phyloP scores from a whole-genome alignment of 2,329 filamentous ascomycete species.

The Cercospora sp. region DNA sequence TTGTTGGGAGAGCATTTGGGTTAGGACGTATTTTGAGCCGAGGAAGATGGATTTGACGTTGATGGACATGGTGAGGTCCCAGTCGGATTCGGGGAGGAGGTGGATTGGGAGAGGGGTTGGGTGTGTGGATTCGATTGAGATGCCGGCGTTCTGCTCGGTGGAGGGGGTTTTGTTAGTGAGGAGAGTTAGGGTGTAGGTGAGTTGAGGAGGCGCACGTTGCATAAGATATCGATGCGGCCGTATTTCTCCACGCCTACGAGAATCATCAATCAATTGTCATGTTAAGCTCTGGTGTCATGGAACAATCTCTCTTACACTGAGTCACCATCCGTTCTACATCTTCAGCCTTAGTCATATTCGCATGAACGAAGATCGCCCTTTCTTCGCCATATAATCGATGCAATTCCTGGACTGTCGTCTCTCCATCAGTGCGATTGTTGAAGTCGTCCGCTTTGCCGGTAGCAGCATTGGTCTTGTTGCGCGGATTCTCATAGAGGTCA shows the following conservation, averaged over 20 bases:
- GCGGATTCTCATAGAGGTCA: constrained; percentile 36
- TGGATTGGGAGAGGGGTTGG: constrained; percentile 32
- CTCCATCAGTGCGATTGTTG: constrained; percentile 30
- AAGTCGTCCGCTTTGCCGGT: constrained; percentile 38
- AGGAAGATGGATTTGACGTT: constrained; percentile 44
- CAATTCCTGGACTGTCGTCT: constrained; percentile 25
- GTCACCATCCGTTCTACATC: constrained; percentile 29
- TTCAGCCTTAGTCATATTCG: constrained; percentile 37
- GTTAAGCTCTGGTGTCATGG: not conserved
- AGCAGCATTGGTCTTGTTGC: constrained; percentile 31
- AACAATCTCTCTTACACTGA: not conserved
- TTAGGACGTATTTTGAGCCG: constrained; percentile 42
- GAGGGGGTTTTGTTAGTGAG: not conserved
- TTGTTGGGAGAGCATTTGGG: constrained; percentile 43
- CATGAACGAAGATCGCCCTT: constrained; percentile 34
- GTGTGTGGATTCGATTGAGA: constrained; percentile 31
- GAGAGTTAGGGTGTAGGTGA: not conserved
- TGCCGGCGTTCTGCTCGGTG: constrained; percentile 16
- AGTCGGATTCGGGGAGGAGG: constrained; percentile 38
- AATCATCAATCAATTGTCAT: constrained; percentile 12
- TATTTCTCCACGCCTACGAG: constrained; percentile 31
- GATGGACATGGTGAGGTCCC: constrained; percentile 39
- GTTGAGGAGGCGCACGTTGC: not conserved
- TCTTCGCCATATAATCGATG: constrained; percentile 19
- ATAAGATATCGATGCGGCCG: constrained; percentile 29